Base-by-base conservation (phyloP, 2,329 filamentous ascomycete species). In the Epichloe aotearoae region DNA sequence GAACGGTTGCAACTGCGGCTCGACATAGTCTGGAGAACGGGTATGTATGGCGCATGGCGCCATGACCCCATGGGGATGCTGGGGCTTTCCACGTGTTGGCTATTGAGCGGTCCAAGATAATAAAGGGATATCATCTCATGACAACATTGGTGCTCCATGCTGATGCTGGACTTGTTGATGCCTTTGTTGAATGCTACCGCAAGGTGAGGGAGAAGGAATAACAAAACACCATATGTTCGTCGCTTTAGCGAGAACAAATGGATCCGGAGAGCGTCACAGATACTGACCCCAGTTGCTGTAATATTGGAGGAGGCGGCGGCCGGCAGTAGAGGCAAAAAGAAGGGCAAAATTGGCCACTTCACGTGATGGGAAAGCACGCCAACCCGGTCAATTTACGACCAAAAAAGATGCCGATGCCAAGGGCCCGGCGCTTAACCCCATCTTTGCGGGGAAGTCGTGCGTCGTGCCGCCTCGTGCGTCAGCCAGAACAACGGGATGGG, bases 21-120 rank as follows among this genome's bases (percentile, higher is more conserved):
- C 38, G 37, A 26, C 38, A 51, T 44, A 26, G 20, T 38, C 39
- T 40, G 44, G 23, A 33, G 43, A 34, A 53, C 42, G 47, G 26
- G 26, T 8, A 26, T 26, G 26, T 26, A 26, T 8, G 26, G 26
- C 26, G 26, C 38, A 46, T 47, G 42, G 49, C 45, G 43, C 26
- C 40, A 44, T 42, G 40, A 56, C 53, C 54, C 53, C 53, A 50
- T 55, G 54, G 54, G 53, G 50, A 49, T 47, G 45, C 42, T 36
- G 45, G 19, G 5, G 42, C 47, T 23, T 30, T 34, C 54, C 52
- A 54, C 52, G 54, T 55, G 50, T 47, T 41, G 42, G 23, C 11
- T 44, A 37, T 23, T 38, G n/a, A 40, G 46, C 41, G 40, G 46
- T 39, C n/a, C 38, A 49, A 37, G 33, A 19, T 23, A 8, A 4